Base-by-base conservation (phyloP, 2,329 filamentous ascomycete species). In the Dissoconium aciculare region DNA sequence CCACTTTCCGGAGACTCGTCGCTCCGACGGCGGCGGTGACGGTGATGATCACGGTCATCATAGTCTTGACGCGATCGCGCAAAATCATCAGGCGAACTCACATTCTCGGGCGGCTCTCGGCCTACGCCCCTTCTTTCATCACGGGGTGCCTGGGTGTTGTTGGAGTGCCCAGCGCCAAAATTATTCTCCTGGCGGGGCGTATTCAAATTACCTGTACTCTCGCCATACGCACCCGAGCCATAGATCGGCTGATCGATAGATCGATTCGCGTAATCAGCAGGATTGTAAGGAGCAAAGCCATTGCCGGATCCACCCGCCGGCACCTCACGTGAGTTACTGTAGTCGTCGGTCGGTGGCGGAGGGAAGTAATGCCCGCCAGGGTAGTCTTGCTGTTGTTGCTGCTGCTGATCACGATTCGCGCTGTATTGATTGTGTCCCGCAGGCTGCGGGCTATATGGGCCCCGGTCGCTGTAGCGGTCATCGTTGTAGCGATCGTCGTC, bases 301-400 rank as follows among this genome's bases (percentile, higher is more conserved):
- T 36, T 36, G 33, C 50, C 42, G 54, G 51, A 24, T 49, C 43
- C 25, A 50, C 40, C 35, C 53, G 44, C 33, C 49, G 21, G 40
- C 32, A 27, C 15, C 17, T 9, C 39, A 32, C n/a, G n/a, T n/a
- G n/a, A n/a, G n/a, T n/a, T n/a, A 17, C 39, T 35, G 47, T 39
- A 31, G 12, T 41, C 43, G 17, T 35, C 41, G 12, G 45, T 47
- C 5, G 53, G 61, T 2, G 62, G 62, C n/a, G 62, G 62, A 15
- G 62, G 61, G 41, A 66, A 66, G 39, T 63, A 57, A 33, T 62
- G 62, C 30, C 54, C 53, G 31, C 55, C 49, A 12, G 62, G 62
- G 30, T 64, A 66, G 34, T 36, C 35, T 34, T 43, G n/a, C n/a
- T n/a, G n/a, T n/a, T n/a, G n/a, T n/a, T n/a, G n/a, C n/a, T n/a